Percentiles rank a stretch among this genome's conserved stretches.
These are phyloP conservation scores for Dactylellina sp. DNA, from an alignment of 2,329 filamentous ascomycete genomes.

Conservation along the genomic window DNA sequence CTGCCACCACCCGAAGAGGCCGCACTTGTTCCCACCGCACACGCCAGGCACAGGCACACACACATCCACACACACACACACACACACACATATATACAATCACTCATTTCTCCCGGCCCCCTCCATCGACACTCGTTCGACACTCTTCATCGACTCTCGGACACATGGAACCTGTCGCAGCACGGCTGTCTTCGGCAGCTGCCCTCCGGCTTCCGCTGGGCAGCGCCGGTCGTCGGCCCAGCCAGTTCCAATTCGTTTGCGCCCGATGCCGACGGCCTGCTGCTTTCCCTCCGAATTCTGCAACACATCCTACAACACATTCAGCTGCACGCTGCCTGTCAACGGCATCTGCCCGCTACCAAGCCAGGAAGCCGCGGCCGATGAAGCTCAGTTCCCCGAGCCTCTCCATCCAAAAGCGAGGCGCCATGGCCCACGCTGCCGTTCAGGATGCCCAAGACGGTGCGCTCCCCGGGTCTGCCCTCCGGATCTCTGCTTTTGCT, in stretches of 20 bases:
- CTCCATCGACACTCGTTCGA: too few relatives aligned
- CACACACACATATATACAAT: too few relatives aligned
- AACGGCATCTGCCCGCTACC: slow-evolving; percentile 16
- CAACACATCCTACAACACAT: slow-evolving; percentile 35
- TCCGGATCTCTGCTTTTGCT: neutral
- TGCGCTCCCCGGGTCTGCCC: too few relatives aligned
- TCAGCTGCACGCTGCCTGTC: slow-evolving; percentile 23
- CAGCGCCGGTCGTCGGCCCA: neutral
- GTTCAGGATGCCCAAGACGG: slow-evolving; percentile 44
- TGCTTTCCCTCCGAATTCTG: slow-evolving; percentile 4
- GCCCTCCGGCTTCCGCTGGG: slow-evolving; percentile 20
- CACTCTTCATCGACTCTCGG: neutral
- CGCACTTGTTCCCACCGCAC: neutral
- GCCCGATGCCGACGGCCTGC: slow-evolving; percentile 30
- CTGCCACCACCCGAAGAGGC: too few relatives aligned
- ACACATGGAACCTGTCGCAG: slow-evolving; percentile 33
- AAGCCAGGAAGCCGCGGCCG: slow-evolving; percentile 39
- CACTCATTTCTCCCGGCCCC: too few relatives aligned
- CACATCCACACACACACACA: too few relatives aligned
- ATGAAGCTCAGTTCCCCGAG: slow-evolving; percentile 24
- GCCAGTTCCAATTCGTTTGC: slow-evolving; percentile 20
- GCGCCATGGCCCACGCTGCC: slow-evolving; percentile 51
- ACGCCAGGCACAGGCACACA: neutral
- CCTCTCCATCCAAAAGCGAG: slow-evolving; percentile 47
- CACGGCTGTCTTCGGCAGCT: slow-evolving; percentile 14